phyloP scores from a whole-genome alignment of 83 land plant genomes.

The Diphasiastrum complanatum region DNA sequence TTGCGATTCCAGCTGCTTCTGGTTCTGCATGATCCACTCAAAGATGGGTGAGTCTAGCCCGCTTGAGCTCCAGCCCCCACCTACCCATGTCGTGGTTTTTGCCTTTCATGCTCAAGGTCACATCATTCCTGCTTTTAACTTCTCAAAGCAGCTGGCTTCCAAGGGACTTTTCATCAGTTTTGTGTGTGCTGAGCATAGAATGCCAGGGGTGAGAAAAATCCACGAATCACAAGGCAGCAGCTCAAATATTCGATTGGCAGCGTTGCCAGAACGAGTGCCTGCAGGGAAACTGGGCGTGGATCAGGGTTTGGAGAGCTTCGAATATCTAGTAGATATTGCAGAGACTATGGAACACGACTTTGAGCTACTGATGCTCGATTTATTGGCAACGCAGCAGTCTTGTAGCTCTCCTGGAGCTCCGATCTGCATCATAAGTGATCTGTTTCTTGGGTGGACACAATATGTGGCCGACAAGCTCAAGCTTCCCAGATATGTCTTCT shows the following conservation, averaged over 20 bases:
- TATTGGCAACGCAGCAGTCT: neutral
- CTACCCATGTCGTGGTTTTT: slow-evolving; percentile 26
- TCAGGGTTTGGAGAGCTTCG: too few relatives aligned
- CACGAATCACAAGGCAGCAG: slow-evolving; percentile 11
- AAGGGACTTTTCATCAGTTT: slow-evolving; percentile 42
- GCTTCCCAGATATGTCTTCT: slow-evolving; percentile 3
- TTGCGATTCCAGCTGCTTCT: too few relatives aligned
- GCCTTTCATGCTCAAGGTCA: slow-evolving; percentile 39
- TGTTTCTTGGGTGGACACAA: slow-evolving; percentile 28
- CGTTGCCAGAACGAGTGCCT: slow-evolving; percentile 23
- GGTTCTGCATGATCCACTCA: too few relatives aligned
- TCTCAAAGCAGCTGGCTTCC: slow-evolving; percentile 40
- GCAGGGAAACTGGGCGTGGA: too few relatives aligned
- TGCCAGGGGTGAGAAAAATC: too few relatives aligned
- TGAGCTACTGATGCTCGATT: neutral
- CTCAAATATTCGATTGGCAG: slow-evolving; percentile 4
- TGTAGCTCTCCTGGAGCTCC: too few relatives aligned
- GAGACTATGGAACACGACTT: too few relatives aligned
- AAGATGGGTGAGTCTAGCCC: too few relatives aligned
- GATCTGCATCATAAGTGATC: neutral
- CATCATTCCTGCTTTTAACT: slow-evolving; percentile 31
- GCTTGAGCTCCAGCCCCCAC: too few relatives aligned
- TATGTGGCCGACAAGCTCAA: neutral
- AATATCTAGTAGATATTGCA: too few relatives aligned
- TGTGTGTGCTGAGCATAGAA: slow-evolving; percentile 39